Evolutionary conservation across 2,329 filamentous ascomycete genomes (phyloP).

Genomic region (Cladosporium sp.): DNA sequence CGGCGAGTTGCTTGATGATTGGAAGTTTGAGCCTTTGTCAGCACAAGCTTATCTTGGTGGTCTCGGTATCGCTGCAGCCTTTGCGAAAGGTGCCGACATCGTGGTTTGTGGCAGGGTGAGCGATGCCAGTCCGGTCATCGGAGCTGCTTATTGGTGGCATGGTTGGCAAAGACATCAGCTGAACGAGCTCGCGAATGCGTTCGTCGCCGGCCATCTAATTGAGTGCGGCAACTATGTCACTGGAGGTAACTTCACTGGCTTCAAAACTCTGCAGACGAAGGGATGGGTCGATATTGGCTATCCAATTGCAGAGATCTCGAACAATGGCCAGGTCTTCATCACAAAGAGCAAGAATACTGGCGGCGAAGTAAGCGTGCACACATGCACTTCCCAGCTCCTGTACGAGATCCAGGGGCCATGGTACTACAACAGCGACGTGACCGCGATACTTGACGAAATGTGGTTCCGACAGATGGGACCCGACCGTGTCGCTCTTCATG

Average conservation of each 20-base stretch:
- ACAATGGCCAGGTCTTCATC: constrained; percentile 31
- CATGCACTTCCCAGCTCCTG: constrained; percentile 47
- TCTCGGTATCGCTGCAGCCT: constrained; percentile 37
- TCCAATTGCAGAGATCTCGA: constrained; percentile 32
- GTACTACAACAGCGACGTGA: constrained; percentile 55
- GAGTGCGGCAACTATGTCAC: constrained; percentile 39
- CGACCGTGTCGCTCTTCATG: constrained; percentile 45
- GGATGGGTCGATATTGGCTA: constrained; percentile 39
- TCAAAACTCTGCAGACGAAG: constrained; percentile 32
- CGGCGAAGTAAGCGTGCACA: constrained; percentile 41
- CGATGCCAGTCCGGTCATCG: constrained; percentile 40
- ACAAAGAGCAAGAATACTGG: constrained; percentile 33
- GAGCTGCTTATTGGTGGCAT: constrained; percentile 42
- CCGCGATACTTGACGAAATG: constrained; percentile 45
- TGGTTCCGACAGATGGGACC: constrained; percentile 46
- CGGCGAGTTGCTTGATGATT: constrained; percentile 32
- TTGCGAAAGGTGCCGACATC: constrained; percentile 38
- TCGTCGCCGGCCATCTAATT: constrained; percentile 40
- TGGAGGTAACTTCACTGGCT: constrained; percentile 40
- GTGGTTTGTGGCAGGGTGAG: constrained; percentile 40
- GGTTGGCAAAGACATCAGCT: constrained; percentile 35
- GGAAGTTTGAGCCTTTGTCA: constrained; percentile 27
- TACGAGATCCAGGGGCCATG: constrained; percentile 51
- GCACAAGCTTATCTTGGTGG: constrained; percentile 40
- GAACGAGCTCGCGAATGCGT: constrained; percentile 36